Evolutionary conservation across 2,329 filamentous ascomycete genomes (phyloP).

Genomic region (Pestalotiopsis sp.): DNA sequence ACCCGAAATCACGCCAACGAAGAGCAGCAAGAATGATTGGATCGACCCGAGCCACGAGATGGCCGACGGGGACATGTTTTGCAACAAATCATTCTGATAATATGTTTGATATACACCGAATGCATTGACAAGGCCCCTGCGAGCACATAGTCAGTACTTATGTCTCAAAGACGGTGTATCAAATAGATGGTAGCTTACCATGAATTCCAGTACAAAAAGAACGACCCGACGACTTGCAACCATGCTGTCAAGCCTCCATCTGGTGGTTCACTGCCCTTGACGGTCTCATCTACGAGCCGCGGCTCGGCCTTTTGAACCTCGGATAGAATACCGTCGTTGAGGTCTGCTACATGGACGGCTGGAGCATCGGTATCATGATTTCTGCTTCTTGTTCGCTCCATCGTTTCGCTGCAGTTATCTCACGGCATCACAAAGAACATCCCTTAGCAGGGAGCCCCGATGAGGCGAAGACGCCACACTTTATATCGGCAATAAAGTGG

Average conservation of each 20-base stretch:
- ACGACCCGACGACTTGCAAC: constrained; percentile 42
- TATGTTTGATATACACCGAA: constrained; percentile 10
- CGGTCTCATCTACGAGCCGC: neutral
- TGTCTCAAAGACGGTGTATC: neutral
- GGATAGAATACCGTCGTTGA: constrained; percentile 2
- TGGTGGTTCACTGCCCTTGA: constrained; percentile 15
- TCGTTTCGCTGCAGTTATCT: neutral
- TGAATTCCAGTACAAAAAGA: constrained; percentile 5
- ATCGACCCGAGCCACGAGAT: constrained; percentile 19
- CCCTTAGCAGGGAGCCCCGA: neutral
- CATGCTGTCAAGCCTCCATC: constrained; percentile 41
- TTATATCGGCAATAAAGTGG: neutral
- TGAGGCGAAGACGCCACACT: neutral
- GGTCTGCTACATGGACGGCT: neutral
- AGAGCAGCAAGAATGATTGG: constrained; percentile 31
- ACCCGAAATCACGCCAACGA: constrained; percentile 29
- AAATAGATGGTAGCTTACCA: neutral
- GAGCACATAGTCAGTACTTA: constrained; percentile 25
- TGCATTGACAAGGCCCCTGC: constrained; percentile 20
- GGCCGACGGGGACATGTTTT: constrained; percentile 6
- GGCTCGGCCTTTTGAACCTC: constrained; percentile 6
- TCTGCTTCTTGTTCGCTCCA: neutral
- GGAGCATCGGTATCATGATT: neutral
- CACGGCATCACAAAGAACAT: neutral
- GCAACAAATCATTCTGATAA: neutral